A percentile compares a stretch with the other conserved stretches of the same genome.
phyloP scores from a whole-genome alignment of 225 moss, liverwort and hornwort genomes.

The Sphagnum tenellum region DNA sequence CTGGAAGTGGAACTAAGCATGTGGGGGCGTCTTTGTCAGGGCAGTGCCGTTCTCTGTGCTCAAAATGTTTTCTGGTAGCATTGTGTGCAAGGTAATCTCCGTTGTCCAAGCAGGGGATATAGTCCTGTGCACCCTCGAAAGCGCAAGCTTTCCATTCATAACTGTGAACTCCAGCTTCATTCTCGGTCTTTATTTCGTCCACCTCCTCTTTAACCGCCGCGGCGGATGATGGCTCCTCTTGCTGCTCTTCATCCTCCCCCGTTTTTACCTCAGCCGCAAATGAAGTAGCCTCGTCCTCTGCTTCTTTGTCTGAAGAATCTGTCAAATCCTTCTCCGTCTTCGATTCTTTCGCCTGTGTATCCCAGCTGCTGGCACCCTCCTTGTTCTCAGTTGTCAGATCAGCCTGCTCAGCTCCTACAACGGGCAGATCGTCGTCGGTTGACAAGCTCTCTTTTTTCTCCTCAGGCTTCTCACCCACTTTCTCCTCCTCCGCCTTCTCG shows the following conservation, averaged over 20 bases:
- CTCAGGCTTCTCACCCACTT: no score
- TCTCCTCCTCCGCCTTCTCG: no score
- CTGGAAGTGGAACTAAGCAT: slow-evolving; percentile 16
- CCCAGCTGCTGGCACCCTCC: background rate
- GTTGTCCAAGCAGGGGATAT: slow-evolving; percentile 7
- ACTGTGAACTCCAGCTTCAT: background rate
- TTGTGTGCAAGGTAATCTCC: background rate
- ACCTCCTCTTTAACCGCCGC: no score
- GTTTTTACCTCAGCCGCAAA: no score
- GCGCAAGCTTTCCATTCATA: slow-evolving; percentile 1
- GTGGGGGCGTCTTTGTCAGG: slow-evolving; percentile 1
- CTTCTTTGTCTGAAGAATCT: background rate
- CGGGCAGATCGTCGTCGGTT: background rate
- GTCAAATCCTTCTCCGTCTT: slow-evolving; percentile 1
- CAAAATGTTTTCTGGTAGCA: slow-evolving; percentile 1
- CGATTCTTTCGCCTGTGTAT: slow-evolving; percentile 4
- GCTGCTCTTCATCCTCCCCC: no score
- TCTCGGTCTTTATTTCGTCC: no score
- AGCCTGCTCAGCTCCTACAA: background rate
- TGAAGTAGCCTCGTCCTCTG: background rate
- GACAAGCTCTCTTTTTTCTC: background rate
- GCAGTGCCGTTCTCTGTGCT: slow-evolving; percentile 9
- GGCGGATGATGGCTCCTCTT: no score
- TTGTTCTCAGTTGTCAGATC: slow-evolving; percentile 3
- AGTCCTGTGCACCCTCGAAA: background rate